Evolutionary conservation across 2,329 filamentous ascomycete genomes (phyloP).

Genomic region (Epichloe baconii): DNA sequence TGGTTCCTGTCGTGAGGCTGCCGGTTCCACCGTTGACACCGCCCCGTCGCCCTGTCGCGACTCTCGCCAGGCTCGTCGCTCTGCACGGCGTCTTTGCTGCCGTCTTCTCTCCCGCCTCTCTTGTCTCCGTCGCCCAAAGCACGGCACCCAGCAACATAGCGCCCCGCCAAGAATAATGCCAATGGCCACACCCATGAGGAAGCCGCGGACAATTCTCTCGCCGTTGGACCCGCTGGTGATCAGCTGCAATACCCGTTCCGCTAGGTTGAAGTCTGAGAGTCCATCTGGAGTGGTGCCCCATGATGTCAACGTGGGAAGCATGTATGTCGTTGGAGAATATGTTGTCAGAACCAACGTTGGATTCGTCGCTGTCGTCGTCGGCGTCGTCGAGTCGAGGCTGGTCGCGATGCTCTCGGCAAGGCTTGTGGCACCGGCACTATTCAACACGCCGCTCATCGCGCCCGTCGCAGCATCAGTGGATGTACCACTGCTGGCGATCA

Average conservation of each 20-base stretch:
- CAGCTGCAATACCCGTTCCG: constrained; percentile 16
- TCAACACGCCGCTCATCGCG: background rate
- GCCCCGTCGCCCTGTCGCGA: background rate
- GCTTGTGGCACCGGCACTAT: background rate
- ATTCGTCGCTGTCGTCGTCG: background rate
- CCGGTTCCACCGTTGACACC: background rate
- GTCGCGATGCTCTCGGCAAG: background rate
- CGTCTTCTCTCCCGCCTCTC: constrained; percentile 3
- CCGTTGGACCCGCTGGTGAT: constrained; percentile 17
- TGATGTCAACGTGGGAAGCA: constrained; percentile 6
- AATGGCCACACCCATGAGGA: constrained; percentile 20
- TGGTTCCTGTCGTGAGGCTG: background rate
- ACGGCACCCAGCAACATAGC: constrained; percentile 22
- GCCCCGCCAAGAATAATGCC: constrained; percentile 19
- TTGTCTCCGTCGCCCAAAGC: constrained; percentile 11
- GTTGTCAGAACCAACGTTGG: background rate
- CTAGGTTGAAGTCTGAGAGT: constrained; percentile 12
- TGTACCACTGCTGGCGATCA: background rate
- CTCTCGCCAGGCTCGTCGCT: background rate
- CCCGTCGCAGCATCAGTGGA: background rate
- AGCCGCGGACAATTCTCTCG: constrained; percentile 20
- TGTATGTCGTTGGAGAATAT: constrained; percentile 2
- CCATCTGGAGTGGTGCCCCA: background rate
- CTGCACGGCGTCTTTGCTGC: background rate
- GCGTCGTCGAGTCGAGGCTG: background rate